Evolutionary conservation across 257 asterid genomes (phyloP).

Genomic region (Lantana camara): DNA sequence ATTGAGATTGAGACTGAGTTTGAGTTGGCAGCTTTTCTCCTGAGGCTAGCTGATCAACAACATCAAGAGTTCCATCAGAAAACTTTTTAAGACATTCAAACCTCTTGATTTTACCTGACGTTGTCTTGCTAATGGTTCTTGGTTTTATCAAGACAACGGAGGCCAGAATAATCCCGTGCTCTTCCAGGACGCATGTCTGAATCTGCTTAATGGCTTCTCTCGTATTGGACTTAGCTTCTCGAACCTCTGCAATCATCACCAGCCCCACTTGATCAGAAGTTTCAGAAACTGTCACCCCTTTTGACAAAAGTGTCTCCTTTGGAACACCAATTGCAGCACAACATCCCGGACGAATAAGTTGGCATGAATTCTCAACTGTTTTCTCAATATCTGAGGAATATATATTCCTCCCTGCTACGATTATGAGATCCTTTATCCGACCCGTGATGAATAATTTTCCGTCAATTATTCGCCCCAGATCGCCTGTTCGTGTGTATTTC

Average conservation of each 20-base stretch:
- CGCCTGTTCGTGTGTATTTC: conserved; percentile 56
- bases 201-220: conserved; percentile 40
- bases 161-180: conserved; percentile 56
- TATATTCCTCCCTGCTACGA: conserved; percentile 61
- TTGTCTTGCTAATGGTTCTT: conserved; percentile 64
- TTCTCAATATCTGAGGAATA: conserved; percentile 68
- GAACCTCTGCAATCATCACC: conserved; percentile 64
- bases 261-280: conserved; percentile 55
- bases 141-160: conserved; percentile 51
- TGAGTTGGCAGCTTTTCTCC: conserved; percentile 27
- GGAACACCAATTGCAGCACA: conserved; percentile 69
- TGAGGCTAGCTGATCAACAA: conserved; percentile 34
- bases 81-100: conserved; percentile 59
- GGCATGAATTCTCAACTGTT: conserved; percentile 60
- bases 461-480: conserved; percentile 58
- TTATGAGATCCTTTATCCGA: conserved; percentile 64
- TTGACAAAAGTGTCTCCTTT: conserved; percentile 45
- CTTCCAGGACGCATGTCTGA: conserved; percentile 55
- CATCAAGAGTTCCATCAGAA: conserved; percentile 47
- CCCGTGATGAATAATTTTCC: conserved; percentile 63
- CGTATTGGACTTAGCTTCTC: conserved; percentile 37
- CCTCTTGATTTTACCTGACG: conserved; percentile 71
- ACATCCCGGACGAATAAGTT: conserved; percentile 67
- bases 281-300: conserved; percentile 50
- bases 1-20: conserved; percentile 1